phyloP scores from a whole-genome alignment of 495 filamentous ascomycete species.

The Daldinia caldariorum region DNA sequence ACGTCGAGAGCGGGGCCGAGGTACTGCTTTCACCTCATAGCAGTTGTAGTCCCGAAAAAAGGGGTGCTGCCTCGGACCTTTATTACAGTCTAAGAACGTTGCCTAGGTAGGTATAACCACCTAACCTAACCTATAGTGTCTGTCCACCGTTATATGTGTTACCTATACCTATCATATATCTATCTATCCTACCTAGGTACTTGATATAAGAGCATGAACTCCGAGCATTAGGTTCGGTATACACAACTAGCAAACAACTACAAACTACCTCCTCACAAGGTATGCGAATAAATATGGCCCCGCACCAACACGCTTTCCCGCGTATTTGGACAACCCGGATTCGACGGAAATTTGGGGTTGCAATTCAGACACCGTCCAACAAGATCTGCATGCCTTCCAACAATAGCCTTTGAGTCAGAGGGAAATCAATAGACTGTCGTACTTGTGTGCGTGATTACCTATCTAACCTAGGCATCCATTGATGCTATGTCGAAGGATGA shows the following conservation, averaged over 20 bases:
- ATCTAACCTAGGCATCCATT: neutral
- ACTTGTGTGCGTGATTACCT: no score
- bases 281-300: neutral
- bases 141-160: neutral
- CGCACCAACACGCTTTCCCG: neutral
- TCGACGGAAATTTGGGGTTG: neutral
- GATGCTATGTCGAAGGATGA: neutral
- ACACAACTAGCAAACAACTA: neutral
- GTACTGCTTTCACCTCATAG: neutral
- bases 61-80: neutral
- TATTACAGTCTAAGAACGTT: neutral
- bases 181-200: no score
- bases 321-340: neutral
- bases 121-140: no score
- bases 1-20: neutral
- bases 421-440: no score
- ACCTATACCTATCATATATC: no score
- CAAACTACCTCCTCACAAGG: slow-evolving; percentile 1
- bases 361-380: neutral
- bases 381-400: neutral
- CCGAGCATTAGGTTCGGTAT: neutral
- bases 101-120: no score
- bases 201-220: neutral
- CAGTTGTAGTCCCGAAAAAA: neutral
- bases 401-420: no score